These are phyloP conservation scores for Cordyceps cateniannulata DNA, from an alignment of 2,329 filamentous ascomycete genomes.

Conservation along the genomic window DNA sequence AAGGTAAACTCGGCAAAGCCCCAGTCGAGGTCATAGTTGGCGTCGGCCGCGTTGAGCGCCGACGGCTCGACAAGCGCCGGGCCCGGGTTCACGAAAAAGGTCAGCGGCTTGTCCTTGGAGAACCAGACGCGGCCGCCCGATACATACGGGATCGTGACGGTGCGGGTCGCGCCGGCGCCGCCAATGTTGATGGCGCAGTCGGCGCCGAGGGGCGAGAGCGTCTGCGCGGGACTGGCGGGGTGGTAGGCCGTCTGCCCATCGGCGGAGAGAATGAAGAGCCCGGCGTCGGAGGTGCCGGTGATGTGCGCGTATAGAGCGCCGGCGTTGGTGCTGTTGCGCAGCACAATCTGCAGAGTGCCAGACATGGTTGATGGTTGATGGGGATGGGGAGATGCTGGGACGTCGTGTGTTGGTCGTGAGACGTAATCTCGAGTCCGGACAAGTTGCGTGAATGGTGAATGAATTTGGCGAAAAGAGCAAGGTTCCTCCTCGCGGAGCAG, in stretches of 20 bases:
- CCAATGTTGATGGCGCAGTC: constrained; percentile 61
- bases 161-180: constrained; percentile 50
- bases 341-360: constrained; percentile 48
- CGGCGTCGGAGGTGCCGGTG: constrained; percentile 55
- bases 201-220: constrained; percentile 43
- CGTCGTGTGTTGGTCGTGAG: not conserved
- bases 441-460: not conserved
- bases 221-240: constrained; percentile 49
- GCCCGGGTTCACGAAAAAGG: constrained; percentile 64
- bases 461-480: not conserved
- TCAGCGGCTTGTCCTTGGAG: constrained; percentile 51
- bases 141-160: constrained; percentile 61
- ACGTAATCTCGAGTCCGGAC: not conserved
- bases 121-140: constrained; percentile 70
- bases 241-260: constrained; percentile 62
- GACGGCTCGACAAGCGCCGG: constrained; percentile 70
- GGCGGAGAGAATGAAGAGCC: constrained; percentile 54
- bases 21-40: constrained; percentile 57
- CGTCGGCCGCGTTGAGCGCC: constrained; percentile 57
- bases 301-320: constrained; percentile 58
- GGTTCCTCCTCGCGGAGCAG: not conserved
- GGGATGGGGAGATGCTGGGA: not conserved
- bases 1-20: constrained; percentile 65
- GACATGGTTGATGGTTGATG: constrained; percentile 10
- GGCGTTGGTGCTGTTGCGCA: constrained; percentile 60